Percentiles rank a stretch among this genome's conserved stretches.
Evolutionary conservation across 2,329 filamentous ascomycete species (phyloP).

Genomic region (Dendryphion nanum): DNA sequence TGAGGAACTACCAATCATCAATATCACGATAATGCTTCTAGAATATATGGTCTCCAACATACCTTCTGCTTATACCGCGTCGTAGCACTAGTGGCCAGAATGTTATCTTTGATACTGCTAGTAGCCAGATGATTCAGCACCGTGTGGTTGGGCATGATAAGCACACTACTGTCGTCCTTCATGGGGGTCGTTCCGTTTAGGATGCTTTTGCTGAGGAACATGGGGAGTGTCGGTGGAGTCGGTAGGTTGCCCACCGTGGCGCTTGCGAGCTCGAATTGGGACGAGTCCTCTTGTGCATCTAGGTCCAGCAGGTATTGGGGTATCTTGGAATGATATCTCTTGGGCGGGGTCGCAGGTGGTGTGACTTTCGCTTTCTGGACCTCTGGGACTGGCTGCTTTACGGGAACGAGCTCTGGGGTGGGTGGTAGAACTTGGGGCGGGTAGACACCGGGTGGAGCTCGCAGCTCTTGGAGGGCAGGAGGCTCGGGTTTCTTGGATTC

Average conservation of each 20-base stretch:
- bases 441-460: slow-evolving; percentile 22
- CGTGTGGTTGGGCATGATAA: slow-evolving; percentile 96
- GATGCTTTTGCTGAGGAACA: slow-evolving; percentile 92
- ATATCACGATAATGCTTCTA: background rate
- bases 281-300: slow-evolving; percentile 78
- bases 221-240: slow-evolving; percentile 78
- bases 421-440: slow-evolving; percentile 43
- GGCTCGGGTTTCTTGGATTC: slow-evolving; percentile 18
- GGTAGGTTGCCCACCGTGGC: slow-evolving; percentile 76
- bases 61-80: slow-evolving; percentile 98
- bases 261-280: slow-evolving; percentile 71
- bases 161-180: slow-evolving; percentile 96
- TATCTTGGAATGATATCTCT: slow-evolving; percentile 69
- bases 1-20: slow-evolving; percentile 70
- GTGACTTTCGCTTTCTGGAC: slow-evolving; percentile 26
- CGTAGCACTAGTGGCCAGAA: slow-evolving; percentile 91
- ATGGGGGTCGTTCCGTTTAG: slow-evolving; percentile 86
- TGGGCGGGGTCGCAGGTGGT: slow-evolving; percentile 42
- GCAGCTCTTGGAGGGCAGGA: slow-evolving; percentile 25
- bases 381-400: slow-evolving; percentile 21
- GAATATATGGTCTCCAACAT: slow-evolving; percentile 21
- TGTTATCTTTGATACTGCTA: slow-evolving; percentile 95
- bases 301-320: slow-evolving; percentile 85
- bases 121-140: slow-evolving; percentile 95
- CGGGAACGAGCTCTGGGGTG: slow-evolving; percentile 33